Percentiles rank a stretch among this genome's conserved stretches.
Conservation (phyloP, 2,329 filamentous ascomycete genomes). For the Emergomyces africanus region DNA sequence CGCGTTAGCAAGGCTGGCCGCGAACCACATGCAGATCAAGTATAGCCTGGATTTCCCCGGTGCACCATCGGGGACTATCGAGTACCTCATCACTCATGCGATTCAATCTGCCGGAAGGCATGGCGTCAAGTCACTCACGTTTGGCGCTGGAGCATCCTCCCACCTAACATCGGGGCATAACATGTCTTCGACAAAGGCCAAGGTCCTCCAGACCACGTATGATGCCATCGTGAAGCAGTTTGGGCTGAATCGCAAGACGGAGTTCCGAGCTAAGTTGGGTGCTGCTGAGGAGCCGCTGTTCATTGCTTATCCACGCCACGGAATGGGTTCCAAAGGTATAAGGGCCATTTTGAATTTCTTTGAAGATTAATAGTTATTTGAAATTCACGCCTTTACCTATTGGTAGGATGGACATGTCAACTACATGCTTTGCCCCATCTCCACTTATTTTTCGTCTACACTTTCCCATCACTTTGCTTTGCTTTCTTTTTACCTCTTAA, state of each 20-base stretch:
- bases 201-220: slow-evolving; percentile 72
- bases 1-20: slow-evolving; percentile 70
- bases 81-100: slow-evolving; percentile 63
- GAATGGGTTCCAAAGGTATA: slow-evolving; percentile 67
- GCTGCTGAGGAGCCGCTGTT: slow-evolving; percentile 73
- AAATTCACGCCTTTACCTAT: neutral
- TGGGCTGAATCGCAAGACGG: slow-evolving; percentile 68
- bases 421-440: neutral
- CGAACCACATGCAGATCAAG: slow-evolving; percentile 88
- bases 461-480: neutral
- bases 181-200: slow-evolving; percentile 65
- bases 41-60: slow-evolving; percentile 90
- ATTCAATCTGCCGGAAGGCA: slow-evolving; percentile 47
- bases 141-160: slow-evolving; percentile 68
- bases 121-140: slow-evolving; percentile 60
- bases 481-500: neutral
- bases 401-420: neutral
- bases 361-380: slow-evolving; percentile 43
- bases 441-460: neutral
- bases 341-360: slow-evolving; percentile 86
- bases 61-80: slow-evolving; percentile 75
- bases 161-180: slow-evolving; percentile 70
- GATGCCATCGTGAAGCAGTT: slow-evolving; percentile 69
- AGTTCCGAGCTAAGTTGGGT: slow-evolving; percentile 85
- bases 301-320: slow-evolving; percentile 79